phyloP scores from a whole-genome alignment of 1,284 basidiomycete genomes.

The Trichosporon asahii region DNA sequence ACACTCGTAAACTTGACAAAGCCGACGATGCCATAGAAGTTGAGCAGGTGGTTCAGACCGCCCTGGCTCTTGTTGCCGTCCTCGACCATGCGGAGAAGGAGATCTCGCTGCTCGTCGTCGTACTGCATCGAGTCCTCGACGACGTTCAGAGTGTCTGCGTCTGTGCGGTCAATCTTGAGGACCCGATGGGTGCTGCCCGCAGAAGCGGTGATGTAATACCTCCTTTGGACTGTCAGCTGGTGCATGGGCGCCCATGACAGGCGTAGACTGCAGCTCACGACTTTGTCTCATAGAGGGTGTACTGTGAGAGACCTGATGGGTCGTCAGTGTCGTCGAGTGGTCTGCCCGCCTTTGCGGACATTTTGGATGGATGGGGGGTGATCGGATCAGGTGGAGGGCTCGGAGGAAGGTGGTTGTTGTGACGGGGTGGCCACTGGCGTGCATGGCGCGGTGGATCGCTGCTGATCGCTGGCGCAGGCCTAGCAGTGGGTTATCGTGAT shows the following conservation, averaged over 20 bases:
- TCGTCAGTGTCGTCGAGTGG: conserved; percentile 32
- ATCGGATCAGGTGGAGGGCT: not conserved
- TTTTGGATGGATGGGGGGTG: not conserved
- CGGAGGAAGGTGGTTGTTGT: not conserved
- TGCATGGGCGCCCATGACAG: not conserved
- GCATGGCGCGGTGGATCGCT: not conserved
- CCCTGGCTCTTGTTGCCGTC: conserved; percentile 87
- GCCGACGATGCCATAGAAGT: conserved; percentile 66
- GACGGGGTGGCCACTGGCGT: not conserved
- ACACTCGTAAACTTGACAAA: conserved; percentile 86
- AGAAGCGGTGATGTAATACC: conserved; percentile 82
- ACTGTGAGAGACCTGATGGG: conserved; percentile 62
- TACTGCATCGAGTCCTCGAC: conserved; percentile 85
- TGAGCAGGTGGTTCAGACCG: conserved; percentile 74
- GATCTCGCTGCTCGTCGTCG: conserved; percentile 79
- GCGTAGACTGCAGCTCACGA: conserved; percentile 45
- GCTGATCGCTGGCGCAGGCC: not conserved
- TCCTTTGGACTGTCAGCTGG: conserved; percentile 43
- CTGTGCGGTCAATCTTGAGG: conserved; percentile 84
- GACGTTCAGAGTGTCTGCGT: conserved; percentile 67
- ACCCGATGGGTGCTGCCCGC: conserved; percentile 66
- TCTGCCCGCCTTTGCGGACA: conserved; percentile 4
- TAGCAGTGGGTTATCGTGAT: not conserved
- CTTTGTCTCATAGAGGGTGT: conserved; percentile 84
- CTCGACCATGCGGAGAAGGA: conserved; percentile 87